Evolutionary conservation across 176 grass and related monocot genomes (phyloP), one percentile per base, ranked within the genome.

Genomic region (Tillandsia fasciculata): DNA sequence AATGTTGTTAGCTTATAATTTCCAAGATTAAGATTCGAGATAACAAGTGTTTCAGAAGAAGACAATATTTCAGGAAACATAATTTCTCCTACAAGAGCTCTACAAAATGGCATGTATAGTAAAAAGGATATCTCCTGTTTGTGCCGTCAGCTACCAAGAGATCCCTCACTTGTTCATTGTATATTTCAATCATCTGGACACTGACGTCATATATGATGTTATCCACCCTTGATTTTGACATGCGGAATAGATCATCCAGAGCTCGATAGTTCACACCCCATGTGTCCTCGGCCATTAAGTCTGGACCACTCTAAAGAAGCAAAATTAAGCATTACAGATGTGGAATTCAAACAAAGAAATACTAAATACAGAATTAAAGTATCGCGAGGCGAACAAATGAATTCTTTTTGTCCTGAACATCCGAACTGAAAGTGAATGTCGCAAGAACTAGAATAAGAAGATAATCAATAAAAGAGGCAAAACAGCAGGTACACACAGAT

Each of bases 91-190:
- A 57, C 14, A 57, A 57, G 53, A 17, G 13, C 33, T 42, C 33
- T 42, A 42, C 33, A 42, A 42, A 42, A 7, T 42, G 33, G 4
- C 33, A 42, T 42, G 48, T 26, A 52, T 75, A 63, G 22, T 73
- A 20, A 50, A 79, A 90, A 96, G 91, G 91, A 96, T 90, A 96
- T 96, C 79, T 80, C 87, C 69, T 96, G 51, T 78, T 84, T 69
- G 73, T 70, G 51, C 91, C 87, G 8, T 96, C 81, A 3, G 52
- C 33, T 76, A 87, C 85, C 68, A 96, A 42, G 47, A 96, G 82
- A 87, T 96, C 91, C 68, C 87, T 84, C 79, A 96, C 87, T 90
- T 96, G 91, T 52, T 96, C 91, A 78, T 96, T 96, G 73, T 96
- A 96, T 67, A 96, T 96, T 77, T 96, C 91, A 72, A 96, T 85